Evolutionary conservation across 2,329 filamentous ascomycete genomes (phyloP), one percentile per base, ranked within the genome.

Genomic region (Tympanopsis confertula): DNA sequence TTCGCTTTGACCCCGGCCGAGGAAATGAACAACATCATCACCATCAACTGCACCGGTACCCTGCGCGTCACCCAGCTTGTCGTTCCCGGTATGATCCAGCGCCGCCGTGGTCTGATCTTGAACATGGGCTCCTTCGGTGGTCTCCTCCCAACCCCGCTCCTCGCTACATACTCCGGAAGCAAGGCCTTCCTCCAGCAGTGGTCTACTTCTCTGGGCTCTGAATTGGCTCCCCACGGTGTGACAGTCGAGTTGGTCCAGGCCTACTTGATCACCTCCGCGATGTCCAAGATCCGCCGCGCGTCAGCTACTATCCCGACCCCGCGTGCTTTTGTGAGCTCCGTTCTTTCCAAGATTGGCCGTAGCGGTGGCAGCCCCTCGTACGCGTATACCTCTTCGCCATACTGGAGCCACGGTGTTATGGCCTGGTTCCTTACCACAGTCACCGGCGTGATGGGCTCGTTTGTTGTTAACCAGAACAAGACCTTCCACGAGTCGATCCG

Each of bases 151-250:
- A 94, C 86, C 1, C 88, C 93, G 4, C 78, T 91, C 39, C 74
- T 98, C 33, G 91, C 91, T 12, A 96, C 91, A 3, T 98, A 98
- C 70, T 93, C 86, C 33, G 91, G 91, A 47, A 91, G 83, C 74
- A 98, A 98, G 66, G 89, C 91, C 1, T 98, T 98, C 72, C 71
- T 98, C 36, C 89, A 96, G 63, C 82, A 94, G 54, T 98, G 91
- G 91, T 94, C 84, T 47, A 82, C 78, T 4, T 79, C 91, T 10
- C 72, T 98, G 13, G 84, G 82, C 1, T 74, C 81, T 13, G 91
- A 98, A 61, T 72, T 98, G 20, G 76, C 82, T 44, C 75, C 80
- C 1, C 71, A 84, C 49, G 84, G 86, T 40, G 78, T 98, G 29
- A 81, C 86, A 45, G 87, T 94, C n/a, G 80, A 96, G 59, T 75